Percentiles rank a stretch among this genome's conserved stretches.
These are phyloP conservation scores for Mycena pura DNA, from an alignment of 768 basidiomycete species.

Conservation along the genomic window DNA sequence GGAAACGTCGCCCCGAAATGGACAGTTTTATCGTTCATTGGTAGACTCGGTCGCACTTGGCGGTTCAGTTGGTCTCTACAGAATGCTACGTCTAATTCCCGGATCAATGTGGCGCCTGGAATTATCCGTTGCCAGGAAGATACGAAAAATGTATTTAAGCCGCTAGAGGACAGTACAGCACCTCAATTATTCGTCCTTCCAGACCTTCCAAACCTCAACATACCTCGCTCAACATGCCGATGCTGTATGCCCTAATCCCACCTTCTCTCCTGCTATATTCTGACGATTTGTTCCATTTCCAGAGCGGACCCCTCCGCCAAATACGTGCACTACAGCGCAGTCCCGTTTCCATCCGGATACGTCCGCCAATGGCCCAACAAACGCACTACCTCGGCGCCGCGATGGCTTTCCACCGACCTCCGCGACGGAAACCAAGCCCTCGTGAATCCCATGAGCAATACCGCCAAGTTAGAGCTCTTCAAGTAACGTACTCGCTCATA, in stretches of 20 bases:
- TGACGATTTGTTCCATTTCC: slow-evolving; percentile 8
- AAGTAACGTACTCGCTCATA: slow-evolving; percentile 32
- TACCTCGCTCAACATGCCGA: slow-evolving; percentile 46
- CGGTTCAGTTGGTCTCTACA: background rate
- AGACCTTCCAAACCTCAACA: background rate
- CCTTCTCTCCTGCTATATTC: background rate
- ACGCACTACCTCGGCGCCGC: slow-evolving; percentile 79
- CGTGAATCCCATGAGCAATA: slow-evolving; percentile 92
- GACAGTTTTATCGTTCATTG: background rate
- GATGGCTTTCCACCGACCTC: slow-evolving; percentile 97
- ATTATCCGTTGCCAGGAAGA: background rate
- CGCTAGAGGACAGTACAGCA: background rate
- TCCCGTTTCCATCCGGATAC: slow-evolving; percentile 51
- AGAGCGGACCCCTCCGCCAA: slow-evolving; percentile 72
- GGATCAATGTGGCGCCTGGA: background rate
- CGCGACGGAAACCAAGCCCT: slow-evolving; percentile 97
- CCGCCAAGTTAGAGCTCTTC: slow-evolving; percentile 56
- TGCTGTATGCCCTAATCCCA: slow-evolving; percentile 46
- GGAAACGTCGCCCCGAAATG: background rate
- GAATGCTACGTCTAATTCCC: background rate
- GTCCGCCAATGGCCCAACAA: slow-evolving; percentile 90
- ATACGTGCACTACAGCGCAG: slow-evolving; percentile 73
- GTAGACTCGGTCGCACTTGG: background rate
- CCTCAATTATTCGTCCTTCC: background rate
- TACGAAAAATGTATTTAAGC: background rate